Base-by-base conservation (phyloP, 345 rosid species). In the Acer negundo region DNA sequence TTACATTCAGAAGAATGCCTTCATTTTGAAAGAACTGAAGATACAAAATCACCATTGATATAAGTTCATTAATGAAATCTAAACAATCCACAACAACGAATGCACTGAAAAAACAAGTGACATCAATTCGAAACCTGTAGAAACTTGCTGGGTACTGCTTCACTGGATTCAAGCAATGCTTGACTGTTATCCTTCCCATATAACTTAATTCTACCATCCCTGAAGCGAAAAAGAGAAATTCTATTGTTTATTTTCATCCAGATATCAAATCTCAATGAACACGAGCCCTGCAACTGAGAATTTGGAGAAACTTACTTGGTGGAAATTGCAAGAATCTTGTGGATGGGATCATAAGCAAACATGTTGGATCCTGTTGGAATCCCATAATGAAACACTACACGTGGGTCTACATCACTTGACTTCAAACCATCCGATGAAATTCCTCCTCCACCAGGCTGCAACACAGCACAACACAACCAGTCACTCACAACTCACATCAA, bases 181-280 rank as follows among this genome's bases (percentile, higher is more conserved):
- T 95, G 98, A 77, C 93, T 77, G 77, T 90, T 90, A 75, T 89
- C 89, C 81, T 81, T 88, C 70, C 99, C 99, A 78, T 86, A 89
- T 70, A 93, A 77, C 76, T 92, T 95, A 80, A 95, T 89, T 82
- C 92, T 86, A 66, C 98, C 99, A 84, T 95, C 91, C 81, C 99
- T 95, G 76, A 46, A 20, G 12, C 44, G 78, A 62, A 55, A 62
- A 47, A 55, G 78, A 67, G 10, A 63, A 53, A 53, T 53, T 53
- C 4, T 19, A 16, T 4, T 53, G 10, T 46, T 46, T 10, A 53
- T 53, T 53, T 53, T 16, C 58, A 53, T 12, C 7, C 58, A 16
- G 19, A 53, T 53, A 15, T 53, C 58, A 53, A 16, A 53, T 53
- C n/a, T 53, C 58, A 53, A 35, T 35, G 38, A 35, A 35, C 38